These are phyloP conservation scores for Aureobasidium melanogenum DNA, from an alignment of 2,329 filamentous ascomycete genomes.

Conservation along the genomic window DNA sequence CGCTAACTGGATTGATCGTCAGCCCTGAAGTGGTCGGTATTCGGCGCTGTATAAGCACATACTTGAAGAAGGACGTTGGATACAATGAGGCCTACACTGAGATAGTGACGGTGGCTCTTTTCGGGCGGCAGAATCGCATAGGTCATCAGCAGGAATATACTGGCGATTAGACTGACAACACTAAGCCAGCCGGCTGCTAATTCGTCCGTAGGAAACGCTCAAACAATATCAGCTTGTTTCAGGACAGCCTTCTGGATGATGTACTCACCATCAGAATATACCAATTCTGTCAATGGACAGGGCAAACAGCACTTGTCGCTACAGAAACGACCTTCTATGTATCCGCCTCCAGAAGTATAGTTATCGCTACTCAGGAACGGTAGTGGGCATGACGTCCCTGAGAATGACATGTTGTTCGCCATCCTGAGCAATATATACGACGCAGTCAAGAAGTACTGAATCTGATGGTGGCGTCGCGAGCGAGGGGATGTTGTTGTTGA, in stretches of 20 bases:
- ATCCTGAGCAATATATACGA: background rate
- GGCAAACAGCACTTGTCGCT: conserved; percentile 66
- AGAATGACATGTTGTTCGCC: background rate
- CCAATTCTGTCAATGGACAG: conserved; percentile 72
- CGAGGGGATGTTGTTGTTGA: background rate
- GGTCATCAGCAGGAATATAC: conserved; percentile 64
- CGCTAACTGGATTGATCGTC: conserved; percentile 48
- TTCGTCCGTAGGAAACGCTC: conserved; percentile 33
- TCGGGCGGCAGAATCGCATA: conserved; percentile 71
- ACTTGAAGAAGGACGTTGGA: conserved; percentile 68
- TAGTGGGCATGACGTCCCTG: conserved; percentile 10
- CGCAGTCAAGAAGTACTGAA: background rate
- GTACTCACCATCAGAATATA: conserved; percentile 43
- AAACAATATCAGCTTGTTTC: background rate
- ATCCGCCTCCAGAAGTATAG: conserved; percentile 13
- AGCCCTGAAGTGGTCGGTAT: background rate
- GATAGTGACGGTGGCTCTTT: conserved; percentile 78
- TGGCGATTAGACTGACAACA: conserved; percentile 61
- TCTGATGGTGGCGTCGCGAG: background rate
- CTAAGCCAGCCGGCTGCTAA: conserved; percentile 67
- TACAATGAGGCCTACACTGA: conserved; percentile 69
- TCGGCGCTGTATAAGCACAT: conserved; percentile 25
- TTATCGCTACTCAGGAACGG: conserved; percentile 14
- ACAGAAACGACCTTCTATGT: conserved; percentile 45
- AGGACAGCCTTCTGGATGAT: background rate